Evolutionary conservation across 2,329 filamentous ascomycete species (phyloP).

Genomic region (Macroventuria anomochaeta): DNA sequence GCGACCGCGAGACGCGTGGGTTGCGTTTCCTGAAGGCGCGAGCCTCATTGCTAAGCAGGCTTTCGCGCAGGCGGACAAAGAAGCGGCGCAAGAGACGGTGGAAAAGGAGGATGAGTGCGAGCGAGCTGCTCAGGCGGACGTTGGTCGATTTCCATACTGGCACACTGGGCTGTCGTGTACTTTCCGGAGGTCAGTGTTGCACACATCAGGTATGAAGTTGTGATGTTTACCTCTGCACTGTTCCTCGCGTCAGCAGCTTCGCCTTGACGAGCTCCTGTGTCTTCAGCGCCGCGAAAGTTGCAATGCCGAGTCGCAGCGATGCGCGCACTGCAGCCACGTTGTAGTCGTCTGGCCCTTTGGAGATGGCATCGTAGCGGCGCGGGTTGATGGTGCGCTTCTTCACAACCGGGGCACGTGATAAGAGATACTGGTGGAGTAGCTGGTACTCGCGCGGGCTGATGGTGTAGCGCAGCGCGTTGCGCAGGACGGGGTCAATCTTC

Average conservation of each 20-base stretch:
- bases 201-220: slow-evolving; percentile 18
- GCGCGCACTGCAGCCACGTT: slow-evolving; percentile 57
- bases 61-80: slow-evolving; percentile 77
- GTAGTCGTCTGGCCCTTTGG: slow-evolving; percentile 56
- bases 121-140: slow-evolving; percentile 78
- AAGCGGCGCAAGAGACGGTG: slow-evolving; percentile 92
- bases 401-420: slow-evolving; percentile 72
- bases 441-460: slow-evolving; percentile 85
- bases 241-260: slow-evolving; percentile 46
- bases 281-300: slow-evolving; percentile 54
- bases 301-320: slow-evolving; percentile 53
- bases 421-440: slow-evolving; percentile 79
- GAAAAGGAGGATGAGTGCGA: slow-evolving; percentile 84
- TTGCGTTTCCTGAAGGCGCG: slow-evolving; percentile 83
- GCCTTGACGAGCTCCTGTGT: slow-evolving; percentile 53
- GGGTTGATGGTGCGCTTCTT: slow-evolving; percentile 61
- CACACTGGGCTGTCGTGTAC: slow-evolving; percentile 47
- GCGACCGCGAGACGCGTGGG: slow-evolving; percentile 72
- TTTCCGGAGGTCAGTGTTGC: slow-evolving; percentile 5
- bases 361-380: slow-evolving; percentile 58
- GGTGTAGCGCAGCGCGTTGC: slow-evolving; percentile 86
- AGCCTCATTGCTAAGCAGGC: slow-evolving; percentile 80
- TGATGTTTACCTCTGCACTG: slow-evolving; percentile 29
- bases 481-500: slow-evolving; percentile 72
- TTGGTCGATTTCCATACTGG: slow-evolving; percentile 65